phyloP scores from a whole-genome alignment of 2,329 filamentous ascomycete species.

The Colletotrichum sp. region DNA sequence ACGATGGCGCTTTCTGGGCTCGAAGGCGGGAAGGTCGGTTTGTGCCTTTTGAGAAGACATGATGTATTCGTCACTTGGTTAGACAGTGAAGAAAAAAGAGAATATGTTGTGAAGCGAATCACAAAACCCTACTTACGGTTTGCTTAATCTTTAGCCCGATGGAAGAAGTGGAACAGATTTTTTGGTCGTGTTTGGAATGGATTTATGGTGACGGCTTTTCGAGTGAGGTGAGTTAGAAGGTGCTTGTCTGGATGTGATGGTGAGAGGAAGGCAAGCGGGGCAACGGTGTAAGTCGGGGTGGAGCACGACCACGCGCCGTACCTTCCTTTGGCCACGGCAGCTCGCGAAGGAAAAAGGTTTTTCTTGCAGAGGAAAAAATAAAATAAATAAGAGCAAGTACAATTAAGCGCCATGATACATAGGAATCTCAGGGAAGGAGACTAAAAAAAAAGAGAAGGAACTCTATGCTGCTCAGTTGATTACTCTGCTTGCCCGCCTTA shows the following conservation, averaged over 20 bases:
- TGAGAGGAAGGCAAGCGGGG: not conserved
- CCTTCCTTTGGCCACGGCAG: not conserved
- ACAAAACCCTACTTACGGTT: not conserved
- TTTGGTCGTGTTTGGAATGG: not conserved
- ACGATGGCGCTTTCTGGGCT: not conserved
- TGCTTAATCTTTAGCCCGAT: too few species aligned
- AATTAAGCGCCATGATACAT: too few species aligned
- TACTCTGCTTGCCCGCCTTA: not conserved
- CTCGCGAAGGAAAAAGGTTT: not conserved
- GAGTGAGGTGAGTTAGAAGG: not conserved
- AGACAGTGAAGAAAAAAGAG: not conserved
- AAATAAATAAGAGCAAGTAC: too few species aligned
- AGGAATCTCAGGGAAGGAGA: not conserved
- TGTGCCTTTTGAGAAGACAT: not conserved
- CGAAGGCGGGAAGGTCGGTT: rapidly evolving
- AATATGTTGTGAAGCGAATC: rapidly evolving
- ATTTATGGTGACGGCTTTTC: not conserved
- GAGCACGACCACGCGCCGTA: not conserved
- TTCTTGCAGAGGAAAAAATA: too few species aligned
- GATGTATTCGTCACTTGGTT: rapidly evolving
- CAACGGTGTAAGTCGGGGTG: not conserved
- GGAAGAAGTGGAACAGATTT: too few species aligned
- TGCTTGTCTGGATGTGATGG: not conserved
- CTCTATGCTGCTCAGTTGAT: not conserved
- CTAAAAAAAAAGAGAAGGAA: not conserved